A percentile compares a stretch with the other conserved stretches of the same genome.
Evolutionary conservation across 2,329 filamentous ascomycete species (phyloP).

Genomic region (Aphanoascus verrucosus): DNA sequence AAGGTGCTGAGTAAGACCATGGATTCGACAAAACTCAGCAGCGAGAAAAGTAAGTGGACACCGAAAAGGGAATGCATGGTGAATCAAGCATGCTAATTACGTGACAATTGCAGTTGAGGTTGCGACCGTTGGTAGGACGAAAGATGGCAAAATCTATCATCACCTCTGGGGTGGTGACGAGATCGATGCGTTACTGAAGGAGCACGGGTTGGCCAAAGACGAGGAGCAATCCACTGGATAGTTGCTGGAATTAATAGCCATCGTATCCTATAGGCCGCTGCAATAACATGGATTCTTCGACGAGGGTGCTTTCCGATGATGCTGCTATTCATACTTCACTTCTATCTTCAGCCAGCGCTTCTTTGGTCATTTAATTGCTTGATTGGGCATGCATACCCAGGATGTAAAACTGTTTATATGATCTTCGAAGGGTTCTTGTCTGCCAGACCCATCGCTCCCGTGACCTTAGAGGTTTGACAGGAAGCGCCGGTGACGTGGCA

Average conservation of each 20-base stretch:
- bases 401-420: slow-evolving; percentile 3
- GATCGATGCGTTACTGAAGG: slow-evolving; percentile 85
- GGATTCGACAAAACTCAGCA: slow-evolving; percentile 97
- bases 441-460: background rate
- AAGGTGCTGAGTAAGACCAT: slow-evolving; percentile 99
- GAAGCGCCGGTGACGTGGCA: slow-evolving; percentile 13
- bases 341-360: background rate
- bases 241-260: slow-evolving; percentile 12
- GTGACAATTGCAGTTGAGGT: slow-evolving; percentile 68
- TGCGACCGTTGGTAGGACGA: slow-evolving; percentile 90
- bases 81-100: background rate
- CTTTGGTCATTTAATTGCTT: background rate
- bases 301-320: background rate
- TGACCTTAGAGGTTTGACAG: background rate
- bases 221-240: slow-evolving; percentile 53
- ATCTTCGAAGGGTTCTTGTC: background rate
- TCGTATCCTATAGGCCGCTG: background rate
- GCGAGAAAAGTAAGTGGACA: slow-evolving; percentile 81
- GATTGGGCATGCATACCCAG: background rate
- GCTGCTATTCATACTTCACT: background rate
- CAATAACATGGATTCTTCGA: slow-evolving; percentile 7
- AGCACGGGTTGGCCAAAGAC: slow-evolving; percentile 87
- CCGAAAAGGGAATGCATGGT: background rate
- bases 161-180: slow-evolving; percentile 94
- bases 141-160: slow-evolving; percentile 94